Conservation (phyloP, 306 rosid species). For the Canavalia gladiata region DNA sequence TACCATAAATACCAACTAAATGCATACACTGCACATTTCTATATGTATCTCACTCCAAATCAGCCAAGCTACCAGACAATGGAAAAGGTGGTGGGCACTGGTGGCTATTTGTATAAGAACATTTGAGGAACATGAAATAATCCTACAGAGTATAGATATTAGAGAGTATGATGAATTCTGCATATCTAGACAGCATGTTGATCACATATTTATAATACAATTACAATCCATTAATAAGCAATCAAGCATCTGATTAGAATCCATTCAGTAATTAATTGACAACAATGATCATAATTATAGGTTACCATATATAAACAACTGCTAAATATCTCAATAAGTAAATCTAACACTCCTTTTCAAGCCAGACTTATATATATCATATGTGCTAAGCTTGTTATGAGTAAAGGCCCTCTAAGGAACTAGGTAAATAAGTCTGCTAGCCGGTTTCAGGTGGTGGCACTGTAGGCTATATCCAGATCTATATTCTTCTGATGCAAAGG, state of each 20-base stretch:
- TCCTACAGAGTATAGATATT: constrained; percentile 4
- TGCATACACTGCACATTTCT: constrained; percentile 15
- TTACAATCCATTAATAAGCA: constrained; percentile 16
- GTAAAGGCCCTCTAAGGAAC: constrained; percentile 5
- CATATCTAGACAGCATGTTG: constrained; percentile 31
- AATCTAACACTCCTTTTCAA: constrained; percentile 11
- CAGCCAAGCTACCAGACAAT: constrained; percentile 10
- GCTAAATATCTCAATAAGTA: constrained; percentile 1
- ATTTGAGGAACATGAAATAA: constrained; percentile 15
- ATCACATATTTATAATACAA: constrained; percentile 23
- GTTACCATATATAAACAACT: neutral
- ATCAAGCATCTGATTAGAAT: constrained; percentile 14
- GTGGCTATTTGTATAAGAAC: constrained; percentile 22
- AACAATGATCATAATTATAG: neutral
- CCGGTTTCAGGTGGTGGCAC: constrained; percentile 6
- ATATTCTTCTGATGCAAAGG: constrained; percentile 21
- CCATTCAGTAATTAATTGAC: constrained; percentile 12
- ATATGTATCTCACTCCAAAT: constrained; percentile 14
- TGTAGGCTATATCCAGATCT: neutral
- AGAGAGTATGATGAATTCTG: neutral
- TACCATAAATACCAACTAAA: constrained; percentile 23
- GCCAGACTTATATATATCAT: neutral
- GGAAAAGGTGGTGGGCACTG: constrained; percentile 13
- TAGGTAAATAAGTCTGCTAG: neutral
- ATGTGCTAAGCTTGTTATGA: constrained; percentile 14